Conservation (phyloP, 2,329 filamentous ascomycete genomes). For the Diaporthe destruens region DNA sequence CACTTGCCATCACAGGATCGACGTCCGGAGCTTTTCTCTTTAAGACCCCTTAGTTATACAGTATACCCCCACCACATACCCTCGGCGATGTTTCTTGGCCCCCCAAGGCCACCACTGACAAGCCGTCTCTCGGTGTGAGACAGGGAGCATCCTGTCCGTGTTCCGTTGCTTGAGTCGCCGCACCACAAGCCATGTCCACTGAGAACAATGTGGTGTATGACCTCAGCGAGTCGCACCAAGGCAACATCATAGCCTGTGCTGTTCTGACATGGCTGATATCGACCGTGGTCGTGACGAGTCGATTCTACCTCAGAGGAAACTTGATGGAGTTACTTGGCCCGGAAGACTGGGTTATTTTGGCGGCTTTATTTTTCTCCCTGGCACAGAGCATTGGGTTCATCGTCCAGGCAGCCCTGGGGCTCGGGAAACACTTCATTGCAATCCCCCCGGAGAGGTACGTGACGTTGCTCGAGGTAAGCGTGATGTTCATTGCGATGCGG, state of each 20-base stretch:
- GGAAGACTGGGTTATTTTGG: constrained; percentile 52
- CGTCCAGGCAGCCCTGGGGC: constrained; percentile 23
- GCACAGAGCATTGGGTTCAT: constrained; percentile 34
- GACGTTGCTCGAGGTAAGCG: constrained; percentile 28
- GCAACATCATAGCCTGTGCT: constrained; percentile 39
- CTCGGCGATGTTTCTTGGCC: constrained; percentile 18
- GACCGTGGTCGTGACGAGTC: constrained; percentile 47
- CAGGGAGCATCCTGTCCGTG: constrained; percentile 3
- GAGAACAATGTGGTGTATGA: constrained; percentile 32
- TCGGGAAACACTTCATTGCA: constrained; percentile 26
- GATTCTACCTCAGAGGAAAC: constrained; percentile 49
- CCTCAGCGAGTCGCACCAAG: constrained; percentile 33
- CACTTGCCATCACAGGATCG: constrained; percentile 24
- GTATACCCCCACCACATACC: not conserved
- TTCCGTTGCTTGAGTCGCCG: not conserved
- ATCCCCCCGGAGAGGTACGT: not conserved
- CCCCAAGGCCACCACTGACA: not conserved
- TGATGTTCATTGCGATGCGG: not conserved
- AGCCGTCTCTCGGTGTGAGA: constrained; percentile 14
- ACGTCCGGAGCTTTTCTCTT: not conserved
- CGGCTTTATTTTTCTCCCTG: constrained; percentile 46
- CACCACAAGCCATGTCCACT: constrained; percentile 37
- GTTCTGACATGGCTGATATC: constrained; percentile 44
- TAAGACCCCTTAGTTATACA: not conserved
- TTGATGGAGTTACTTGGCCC: constrained; percentile 51